These are phyloP conservation scores for Colletotrichum kahawae DNA, from an alignment of 2,329 filamentous ascomycete species.

Conservation along the genomic window DNA sequence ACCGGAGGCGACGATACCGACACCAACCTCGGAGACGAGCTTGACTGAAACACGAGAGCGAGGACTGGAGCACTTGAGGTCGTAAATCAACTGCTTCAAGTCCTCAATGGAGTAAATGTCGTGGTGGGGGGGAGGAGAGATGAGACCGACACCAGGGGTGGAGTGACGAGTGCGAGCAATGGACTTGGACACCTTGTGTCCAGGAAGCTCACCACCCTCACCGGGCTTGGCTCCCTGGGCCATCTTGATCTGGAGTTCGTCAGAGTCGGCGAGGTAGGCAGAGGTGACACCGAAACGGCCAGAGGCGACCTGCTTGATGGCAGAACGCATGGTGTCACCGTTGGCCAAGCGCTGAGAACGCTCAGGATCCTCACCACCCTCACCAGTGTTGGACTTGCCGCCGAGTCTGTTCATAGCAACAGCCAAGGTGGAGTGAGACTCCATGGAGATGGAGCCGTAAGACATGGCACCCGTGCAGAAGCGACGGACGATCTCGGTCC, in stretches of 20 bases:
- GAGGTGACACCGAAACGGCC: slow-evolving; percentile 96
- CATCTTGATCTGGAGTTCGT: slow-evolving; percentile 99
- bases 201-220: slow-evolving; percentile 95
- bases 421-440: slow-evolving; percentile 93
- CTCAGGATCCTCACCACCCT: slow-evolving; percentile 95
- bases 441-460: slow-evolving; percentile 98
- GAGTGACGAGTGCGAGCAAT: slow-evolving; percentile 96
- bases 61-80: slow-evolving; percentile 95
- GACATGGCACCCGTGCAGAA: slow-evolving; percentile 99
- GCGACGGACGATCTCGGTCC: slow-evolving; percentile 95
- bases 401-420: slow-evolving; percentile 97
- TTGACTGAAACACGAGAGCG: slow-evolving; percentile 93
- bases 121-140: slow-evolving; percentile 95
- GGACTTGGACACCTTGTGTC: slow-evolving; percentile 93
- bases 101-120: slow-evolving; percentile 99
- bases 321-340: slow-evolving; percentile 94
- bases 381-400: slow-evolving; percentile 96
- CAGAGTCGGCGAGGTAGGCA: slow-evolving; percentile 91
- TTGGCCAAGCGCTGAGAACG: slow-evolving; percentile 86
- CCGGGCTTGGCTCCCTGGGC: slow-evolving; percentile 97
- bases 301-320: slow-evolving; percentile 97
- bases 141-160: slow-evolving; percentile 93
- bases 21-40: slow-evolving; percentile 95
- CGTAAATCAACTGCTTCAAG: slow-evolving; percentile 96
- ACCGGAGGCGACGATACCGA: slow-evolving; percentile 96